These are phyloP conservation scores for Lichenothelia convexa DNA, from an alignment of 495 filamentous ascomycete genomes.

Conservation along the genomic window DNA sequence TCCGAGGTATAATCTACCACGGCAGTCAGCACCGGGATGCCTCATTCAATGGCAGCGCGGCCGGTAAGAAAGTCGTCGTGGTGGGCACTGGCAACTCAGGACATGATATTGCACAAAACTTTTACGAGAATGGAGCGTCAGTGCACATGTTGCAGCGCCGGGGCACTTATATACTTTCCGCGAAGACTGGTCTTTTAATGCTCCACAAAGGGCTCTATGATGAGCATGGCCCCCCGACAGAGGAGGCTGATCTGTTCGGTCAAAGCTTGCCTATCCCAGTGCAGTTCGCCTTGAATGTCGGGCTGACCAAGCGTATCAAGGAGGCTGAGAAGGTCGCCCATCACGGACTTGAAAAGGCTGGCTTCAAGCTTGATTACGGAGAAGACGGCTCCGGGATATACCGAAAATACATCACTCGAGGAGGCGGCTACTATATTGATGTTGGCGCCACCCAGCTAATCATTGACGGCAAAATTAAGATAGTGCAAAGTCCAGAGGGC, in stretches of 20 bases:
- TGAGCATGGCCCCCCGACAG: slow-evolving; percentile 23
- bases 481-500: slow-evolving; percentile 51
- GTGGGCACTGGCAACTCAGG: slow-evolving; percentile 67
- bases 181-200: slow-evolving; percentile 33
- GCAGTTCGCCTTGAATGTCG: slow-evolving; percentile 34
- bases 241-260: slow-evolving; percentile 40
- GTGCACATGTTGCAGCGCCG: slow-evolving; percentile 73
- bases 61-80: slow-evolving; percentile 51
- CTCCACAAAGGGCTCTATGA: slow-evolving; percentile 40
- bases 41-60: slow-evolving; percentile 23
- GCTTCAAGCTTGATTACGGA: slow-evolving; percentile 52
- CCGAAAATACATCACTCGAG: slow-evolving; percentile 40
- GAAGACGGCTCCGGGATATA: slow-evolving; percentile 46
- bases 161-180: slow-evolving; percentile 50
- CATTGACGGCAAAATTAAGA: slow-evolving; percentile 52
- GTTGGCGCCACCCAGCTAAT: slow-evolving; percentile 59
- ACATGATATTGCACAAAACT: slow-evolving; percentile 74
- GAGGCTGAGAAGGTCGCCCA: slow-evolving; percentile 35
- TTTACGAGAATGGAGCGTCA: slow-evolving; percentile 60
- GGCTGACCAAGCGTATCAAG: slow-evolving; percentile 29
- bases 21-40: slow-evolving; percentile 40
- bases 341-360: slow-evolving; percentile 42
- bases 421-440: slow-evolving; percentile 30
- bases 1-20: slow-evolving; percentile 48
- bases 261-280: slow-evolving; percentile 40